Evolutionary conservation across 345 rosid genomes (phyloP).

Genomic region (Orychophragmus violaceus): DNA sequence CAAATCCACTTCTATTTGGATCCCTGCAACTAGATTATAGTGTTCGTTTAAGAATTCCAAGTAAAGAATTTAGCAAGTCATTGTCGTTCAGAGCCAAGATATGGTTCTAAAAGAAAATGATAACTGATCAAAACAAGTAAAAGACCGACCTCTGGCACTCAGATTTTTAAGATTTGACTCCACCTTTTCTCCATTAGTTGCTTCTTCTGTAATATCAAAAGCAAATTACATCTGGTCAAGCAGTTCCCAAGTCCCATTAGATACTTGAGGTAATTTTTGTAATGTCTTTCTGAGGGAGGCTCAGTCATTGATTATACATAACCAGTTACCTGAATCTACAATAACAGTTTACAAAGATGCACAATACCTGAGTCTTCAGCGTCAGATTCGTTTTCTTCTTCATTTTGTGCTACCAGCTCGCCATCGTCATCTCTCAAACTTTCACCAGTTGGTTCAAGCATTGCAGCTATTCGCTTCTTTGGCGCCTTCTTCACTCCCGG

Average conservation of each 20-base stretch:
- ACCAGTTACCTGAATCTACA: conserved; percentile 2
- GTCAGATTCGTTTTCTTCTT: conserved; percentile 62
- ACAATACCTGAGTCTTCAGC: conserved; percentile 55
- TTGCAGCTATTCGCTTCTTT: conserved; percentile 72
- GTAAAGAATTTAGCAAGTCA: not conserved
- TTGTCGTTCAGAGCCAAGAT: not conserved
- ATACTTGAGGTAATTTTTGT: not conserved
- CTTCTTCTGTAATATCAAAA: conserved; percentile 34
- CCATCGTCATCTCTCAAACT: conserved; percentile 58
- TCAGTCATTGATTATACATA: not conserved
- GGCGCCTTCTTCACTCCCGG: conserved; percentile 83
- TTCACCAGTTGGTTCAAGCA: conserved; percentile 64
- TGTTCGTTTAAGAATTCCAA: not conserved
- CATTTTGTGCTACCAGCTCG: conserved; percentile 45
- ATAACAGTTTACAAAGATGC: not conserved
- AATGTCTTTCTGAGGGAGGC: not conserved
- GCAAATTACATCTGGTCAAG: not conserved
- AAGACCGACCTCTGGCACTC: conserved; percentile 59
- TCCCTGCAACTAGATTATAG: conserved; percentile 33
- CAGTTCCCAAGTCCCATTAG: not conserved
- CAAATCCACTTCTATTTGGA: conserved; percentile 70
- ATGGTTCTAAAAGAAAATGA: not conserved
- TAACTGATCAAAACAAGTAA: not conserved
- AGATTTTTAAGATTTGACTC: conserved; percentile 61
- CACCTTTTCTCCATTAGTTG: conserved; percentile 52